phyloP scores from a whole-genome alignment of 2,329 filamentous ascomycete genomes.

The Hypomyces perniciosus region DNA sequence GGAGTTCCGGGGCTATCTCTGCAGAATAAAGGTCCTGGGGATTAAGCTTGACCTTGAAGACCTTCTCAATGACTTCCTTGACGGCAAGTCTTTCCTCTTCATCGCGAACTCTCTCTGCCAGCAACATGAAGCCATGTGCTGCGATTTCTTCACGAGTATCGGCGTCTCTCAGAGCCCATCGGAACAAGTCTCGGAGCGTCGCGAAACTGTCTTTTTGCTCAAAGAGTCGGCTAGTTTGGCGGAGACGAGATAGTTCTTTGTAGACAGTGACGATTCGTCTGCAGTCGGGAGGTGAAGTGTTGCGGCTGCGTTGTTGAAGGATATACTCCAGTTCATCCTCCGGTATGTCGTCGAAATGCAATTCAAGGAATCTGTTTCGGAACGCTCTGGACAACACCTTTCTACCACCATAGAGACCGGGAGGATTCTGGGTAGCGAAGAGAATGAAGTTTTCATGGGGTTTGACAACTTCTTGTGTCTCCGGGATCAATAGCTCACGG shows the following conservation, averaged over 20 bases:
- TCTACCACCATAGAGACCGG: constrained; percentile 88
- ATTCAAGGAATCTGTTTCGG: constrained; percentile 90
- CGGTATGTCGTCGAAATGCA: constrained; percentile 97
- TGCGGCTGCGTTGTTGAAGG: constrained; percentile 78
- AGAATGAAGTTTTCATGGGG: constrained; percentile 96
- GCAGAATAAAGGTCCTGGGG: constrained; percentile 65
- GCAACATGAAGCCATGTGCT: constrained; percentile 88
- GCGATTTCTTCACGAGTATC: constrained; percentile 86
- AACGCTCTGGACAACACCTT: constrained; percentile 93
- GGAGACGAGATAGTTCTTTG: constrained; percentile 79
- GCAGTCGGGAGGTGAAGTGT: constrained; percentile 84
- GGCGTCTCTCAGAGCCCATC: constrained; percentile 83
- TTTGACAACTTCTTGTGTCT: constrained; percentile 89
- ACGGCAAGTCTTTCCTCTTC: constrained; percentile 78
- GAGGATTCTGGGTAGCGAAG: constrained; percentile 95
- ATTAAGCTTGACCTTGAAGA: constrained; percentile 82
- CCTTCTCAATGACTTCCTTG: constrained; percentile 78
- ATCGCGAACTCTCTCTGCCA: constrained; percentile 92
- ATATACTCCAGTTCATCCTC: constrained; percentile 91
- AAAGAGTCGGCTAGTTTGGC: constrained; percentile 86
- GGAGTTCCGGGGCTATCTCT: constrained; percentile 50
- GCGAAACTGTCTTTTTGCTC: constrained; percentile 98
- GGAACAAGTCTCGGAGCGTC: constrained; percentile 88
- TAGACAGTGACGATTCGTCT: constrained; percentile 89
- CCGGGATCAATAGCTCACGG: constrained; percentile 86